Evolutionary conservation across 164 flowering plant species (phyloP), one percentile per base, ranked within the genome.

Genomic region (Berberis thunbergii): DNA sequence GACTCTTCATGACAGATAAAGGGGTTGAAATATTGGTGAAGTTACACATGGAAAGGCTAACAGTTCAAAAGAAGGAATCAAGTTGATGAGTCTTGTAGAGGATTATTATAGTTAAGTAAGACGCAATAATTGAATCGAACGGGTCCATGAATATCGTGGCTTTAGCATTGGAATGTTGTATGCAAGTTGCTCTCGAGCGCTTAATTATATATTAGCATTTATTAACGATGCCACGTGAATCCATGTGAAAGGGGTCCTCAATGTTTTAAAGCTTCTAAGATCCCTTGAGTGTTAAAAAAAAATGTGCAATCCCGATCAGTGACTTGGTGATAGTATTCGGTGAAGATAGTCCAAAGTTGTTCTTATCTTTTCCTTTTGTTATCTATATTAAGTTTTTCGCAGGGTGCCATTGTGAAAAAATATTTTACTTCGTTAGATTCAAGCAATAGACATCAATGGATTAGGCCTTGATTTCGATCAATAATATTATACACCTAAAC

Each of bases 171-270:
- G 80, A 72, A 66, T 76, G 76, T 71, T 73, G 72, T 71, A 39
- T 41, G 74, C 43, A 71, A 71, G 71, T 66, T 56, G 74, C 44
- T 54, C 60, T 26, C 26, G 26, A 26, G 26, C 26, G 26, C 11
- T 7, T 61, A 61, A 65, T 62, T 54, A 42, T 53, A 59, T 56
- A 67, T 68, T 75, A 60, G 52, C 63, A 61, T 64, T 73, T 10
- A 59, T 60, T 67, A 49, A 59, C 72, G 8, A 48, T 56, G 65
- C 50, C 84, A 80, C 68, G 84, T 80, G 82, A 76, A 62, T 68
- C 78, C 84, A 80, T 78, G 86, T 83, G 86, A 80, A 74, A 26
- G 73, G 61, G 84, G 86, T 65, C 81, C 78, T 68, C 67, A 60
- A 63, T 80, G 80, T 71, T 73, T 43, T 49, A 43, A 45, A 45